These are phyloP conservation scores for Turritis glabra DNA, from an alignment of 345 rosid species.

Conservation along the genomic window DNA sequence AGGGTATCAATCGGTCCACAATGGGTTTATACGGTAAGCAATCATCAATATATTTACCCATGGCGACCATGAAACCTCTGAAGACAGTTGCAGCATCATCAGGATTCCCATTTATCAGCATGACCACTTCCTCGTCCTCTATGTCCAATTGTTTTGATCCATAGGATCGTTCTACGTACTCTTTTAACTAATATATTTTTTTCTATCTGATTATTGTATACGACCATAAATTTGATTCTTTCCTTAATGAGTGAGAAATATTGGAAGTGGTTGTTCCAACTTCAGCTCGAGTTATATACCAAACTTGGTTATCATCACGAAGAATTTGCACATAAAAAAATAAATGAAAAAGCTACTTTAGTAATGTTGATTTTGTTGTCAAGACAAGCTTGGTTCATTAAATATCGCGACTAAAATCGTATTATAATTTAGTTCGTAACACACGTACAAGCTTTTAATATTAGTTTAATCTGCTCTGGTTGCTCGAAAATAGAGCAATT, in stretches of 20 bases:
- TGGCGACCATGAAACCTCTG: conserved; percentile 37
- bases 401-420: neutral
- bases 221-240: conserved; percentile 29
- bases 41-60: conserved; percentile 31
- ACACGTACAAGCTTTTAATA: neutral
- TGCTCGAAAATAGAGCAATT: neutral
- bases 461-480: neutral
- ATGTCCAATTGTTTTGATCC: conserved; percentile 31
- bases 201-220: conserved; percentile 26
- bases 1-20: conserved; percentile 30
- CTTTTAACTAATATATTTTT: neutral
- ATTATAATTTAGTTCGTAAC: neutral
- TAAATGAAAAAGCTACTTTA: neutral
- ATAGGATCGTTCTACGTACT: conserved; percentile 19
- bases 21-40: conserved; percentile 33
- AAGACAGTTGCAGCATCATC: conserved; percentile 95
- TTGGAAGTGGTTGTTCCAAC: conserved; percentile 15
- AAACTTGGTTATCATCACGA: conserved; percentile 18
- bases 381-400: neutral
- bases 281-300: conserved; percentile 7
- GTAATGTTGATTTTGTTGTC: neutral
- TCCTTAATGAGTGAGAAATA: conserved; percentile 31
- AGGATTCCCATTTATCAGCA: conserved; percentile 76
- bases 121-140: conserved; percentile 48
- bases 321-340: neutral